phyloP scores from a whole-genome alignment of 805 yeast species.

The Hanseniaspora lachancei region DNA sequence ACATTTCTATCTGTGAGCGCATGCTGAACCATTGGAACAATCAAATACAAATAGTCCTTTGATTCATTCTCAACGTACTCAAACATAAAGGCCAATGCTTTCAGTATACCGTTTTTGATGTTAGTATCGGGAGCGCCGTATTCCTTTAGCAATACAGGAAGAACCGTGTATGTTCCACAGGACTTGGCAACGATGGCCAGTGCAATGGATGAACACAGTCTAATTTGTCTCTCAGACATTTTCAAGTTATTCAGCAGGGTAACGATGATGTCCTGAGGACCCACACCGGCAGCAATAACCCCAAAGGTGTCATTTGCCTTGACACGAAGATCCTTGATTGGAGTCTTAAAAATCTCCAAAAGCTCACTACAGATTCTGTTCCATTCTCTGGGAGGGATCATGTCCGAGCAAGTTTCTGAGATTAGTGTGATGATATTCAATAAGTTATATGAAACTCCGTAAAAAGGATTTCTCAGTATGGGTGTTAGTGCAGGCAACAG shows the following conservation, averaged over 20 bases:
- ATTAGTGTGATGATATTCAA: slow-evolving; percentile 69
- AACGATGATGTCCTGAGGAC: slow-evolving; percentile 87
- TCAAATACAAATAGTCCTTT: slow-evolving; percentile 67
- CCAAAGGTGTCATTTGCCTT: slow-evolving; percentile 90
- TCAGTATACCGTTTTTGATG: slow-evolving; percentile 90
- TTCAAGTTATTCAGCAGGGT: slow-evolving; percentile 70
- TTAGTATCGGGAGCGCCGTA: slow-evolving; percentile 82
- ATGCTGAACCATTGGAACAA: slow-evolving; percentile 69
- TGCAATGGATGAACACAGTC: slow-evolving; percentile 97
- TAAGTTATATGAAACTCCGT: slow-evolving; percentile 75
- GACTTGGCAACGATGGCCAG: slow-evolving; percentile 91
- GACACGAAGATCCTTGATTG: slow-evolving; percentile 59
- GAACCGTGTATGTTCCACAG: slow-evolving; percentile 81
- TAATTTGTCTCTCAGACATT: slow-evolving; percentile 88
- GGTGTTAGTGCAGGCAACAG: slow-evolving; percentile 83
- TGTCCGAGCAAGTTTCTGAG: slow-evolving; percentile 68
- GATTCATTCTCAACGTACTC: slow-evolving; percentile 79
- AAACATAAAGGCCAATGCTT: slow-evolving; percentile 79
- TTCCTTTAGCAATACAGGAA: slow-evolving; percentile 93
- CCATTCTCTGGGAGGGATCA: slow-evolving; percentile 89
- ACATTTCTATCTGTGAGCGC: slow-evolving; percentile 82
- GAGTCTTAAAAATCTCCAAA: slow-evolving; percentile 74
- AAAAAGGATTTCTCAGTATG: slow-evolving; percentile 76
- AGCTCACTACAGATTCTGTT: slow-evolving; percentile 88
- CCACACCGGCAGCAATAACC: slow-evolving; percentile 76